phyloP scores from a whole-genome alignment of 495 filamentous ascomycete species.

The Hypoxylon lienhwacheense region DNA sequence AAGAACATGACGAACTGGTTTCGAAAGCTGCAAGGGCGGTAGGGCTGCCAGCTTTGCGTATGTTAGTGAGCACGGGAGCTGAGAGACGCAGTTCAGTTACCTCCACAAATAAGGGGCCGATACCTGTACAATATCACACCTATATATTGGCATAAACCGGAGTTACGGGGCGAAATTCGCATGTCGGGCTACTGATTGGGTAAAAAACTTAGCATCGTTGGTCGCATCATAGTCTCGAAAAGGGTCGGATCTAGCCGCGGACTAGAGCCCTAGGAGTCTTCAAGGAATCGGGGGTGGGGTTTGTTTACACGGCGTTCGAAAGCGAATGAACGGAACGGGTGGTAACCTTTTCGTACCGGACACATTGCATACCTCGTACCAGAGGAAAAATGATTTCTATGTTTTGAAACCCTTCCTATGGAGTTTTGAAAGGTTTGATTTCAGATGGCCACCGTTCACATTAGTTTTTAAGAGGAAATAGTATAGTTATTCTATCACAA shows the following conservation, averaged over 20 bases:
- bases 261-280: constrained; percentile 8
- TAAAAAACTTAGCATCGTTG: constrained; percentile 15
- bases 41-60: constrained; percentile 27
- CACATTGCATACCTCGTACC: too few species aligned
- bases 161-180: constrained; percentile 7
- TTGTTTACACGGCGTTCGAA: constrained; percentile 7
- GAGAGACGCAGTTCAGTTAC: background rate
- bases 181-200: background rate
- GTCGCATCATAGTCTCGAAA: constrained; percentile 4
- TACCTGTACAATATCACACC: constrained; percentile 25
- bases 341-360: too few species aligned
- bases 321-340: too few species aligned
- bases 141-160: constrained; percentile 25
- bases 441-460: too few species aligned
- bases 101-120: background rate
- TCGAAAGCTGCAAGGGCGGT: constrained; percentile 39
- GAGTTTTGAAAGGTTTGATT: too few species aligned
- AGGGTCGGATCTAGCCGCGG: constrained; percentile 9
- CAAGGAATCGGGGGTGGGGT: background rate
- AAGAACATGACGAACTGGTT: constrained; percentile 39
- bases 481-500: too few species aligned
- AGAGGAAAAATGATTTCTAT: too few species aligned
- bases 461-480: too few species aligned
- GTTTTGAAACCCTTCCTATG: too few species aligned
- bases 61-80: constrained; percentile 1